Conservation (phyloP, 305 asterid genomes). For the Solanum hybrid region DNA sequence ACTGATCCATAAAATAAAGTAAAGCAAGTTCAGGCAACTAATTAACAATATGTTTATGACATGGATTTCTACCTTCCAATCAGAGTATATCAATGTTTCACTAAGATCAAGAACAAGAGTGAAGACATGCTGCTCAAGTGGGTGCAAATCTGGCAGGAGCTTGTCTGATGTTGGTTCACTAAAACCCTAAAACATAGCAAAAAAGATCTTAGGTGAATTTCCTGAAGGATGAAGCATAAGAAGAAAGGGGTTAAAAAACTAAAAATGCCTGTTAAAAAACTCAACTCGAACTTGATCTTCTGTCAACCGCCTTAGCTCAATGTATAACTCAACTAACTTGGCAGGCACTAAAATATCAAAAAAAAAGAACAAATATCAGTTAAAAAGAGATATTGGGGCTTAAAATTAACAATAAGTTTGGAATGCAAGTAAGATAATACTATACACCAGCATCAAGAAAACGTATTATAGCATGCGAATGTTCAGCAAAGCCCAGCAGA, state of each 20-base stretch:
- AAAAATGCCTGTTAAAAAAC: constrained; percentile 2
- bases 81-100: constrained; percentile 70
- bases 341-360: constrained; percentile 49
- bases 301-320: constrained; percentile 62
- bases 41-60: neutral
- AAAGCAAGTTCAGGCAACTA: neutral
- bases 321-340: constrained; percentile 55
- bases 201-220: neutral
- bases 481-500: neutral
- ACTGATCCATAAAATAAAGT: neutral
- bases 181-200: constrained; percentile 44
- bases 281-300: constrained; percentile 82
- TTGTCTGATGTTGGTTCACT: constrained; percentile 85
- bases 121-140: constrained; percentile 69
- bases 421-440: neutral
- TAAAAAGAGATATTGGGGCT: neutral
- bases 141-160: constrained; percentile 88
- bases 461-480: neutral
- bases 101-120: constrained; percentile 86
- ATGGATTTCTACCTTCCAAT: constrained; percentile 59
- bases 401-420: neutral
- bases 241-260: neutral
- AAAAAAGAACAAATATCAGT: neutral
- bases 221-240: neutral
- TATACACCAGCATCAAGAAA: neutral